phyloP scores from a whole-genome alignment of 2,329 filamentous ascomycete genomes.

The Colletotrichum tanaceti region DNA sequence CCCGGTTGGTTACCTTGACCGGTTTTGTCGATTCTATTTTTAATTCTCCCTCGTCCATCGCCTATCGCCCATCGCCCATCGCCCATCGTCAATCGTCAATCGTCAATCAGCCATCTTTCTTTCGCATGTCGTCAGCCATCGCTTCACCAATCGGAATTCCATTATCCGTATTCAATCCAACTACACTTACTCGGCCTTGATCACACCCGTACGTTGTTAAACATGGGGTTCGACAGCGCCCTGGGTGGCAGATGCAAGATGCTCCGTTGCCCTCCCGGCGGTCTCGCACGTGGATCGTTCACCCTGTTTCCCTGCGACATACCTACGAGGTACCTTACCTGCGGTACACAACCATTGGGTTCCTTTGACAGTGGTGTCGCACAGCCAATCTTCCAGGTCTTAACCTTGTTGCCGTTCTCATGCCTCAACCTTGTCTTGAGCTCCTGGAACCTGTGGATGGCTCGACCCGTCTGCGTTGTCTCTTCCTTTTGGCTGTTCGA shows the following conservation, averaged over 20 bases:
- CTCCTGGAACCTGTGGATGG: slow-evolving; percentile 17
- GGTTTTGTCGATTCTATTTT: no score
- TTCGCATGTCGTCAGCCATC: no score
- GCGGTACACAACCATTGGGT: background rate
- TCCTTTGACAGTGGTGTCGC: background rate
- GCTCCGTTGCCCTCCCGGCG: background rate
- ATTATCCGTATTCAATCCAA: background rate
- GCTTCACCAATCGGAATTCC: no score
- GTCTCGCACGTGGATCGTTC: slow-evolving; percentile 6
- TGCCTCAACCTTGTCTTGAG: slow-evolving; percentile 5
- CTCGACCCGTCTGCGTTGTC: slow-evolving; percentile 7
- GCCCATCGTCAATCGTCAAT: no score
- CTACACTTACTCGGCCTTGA: background rate
- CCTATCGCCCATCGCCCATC: no score
- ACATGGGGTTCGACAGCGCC: no score
- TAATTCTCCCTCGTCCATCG: no score
- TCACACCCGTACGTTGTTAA: background rate
- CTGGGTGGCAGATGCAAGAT: background rate
- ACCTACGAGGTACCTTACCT: no score
- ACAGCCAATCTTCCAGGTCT: background rate
- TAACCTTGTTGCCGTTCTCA: slow-evolving; percentile 1
- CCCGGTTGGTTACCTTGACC: no score
- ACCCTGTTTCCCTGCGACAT: slow-evolving; percentile 4
- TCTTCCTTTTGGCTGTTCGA: background rate
- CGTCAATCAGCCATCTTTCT: no score